Evolutionary conservation across 2,329 filamentous ascomycete species (phyloP), one percentile per base, ranked within the genome.

Genomic region (Phaeosphaeria sp.): DNA sequence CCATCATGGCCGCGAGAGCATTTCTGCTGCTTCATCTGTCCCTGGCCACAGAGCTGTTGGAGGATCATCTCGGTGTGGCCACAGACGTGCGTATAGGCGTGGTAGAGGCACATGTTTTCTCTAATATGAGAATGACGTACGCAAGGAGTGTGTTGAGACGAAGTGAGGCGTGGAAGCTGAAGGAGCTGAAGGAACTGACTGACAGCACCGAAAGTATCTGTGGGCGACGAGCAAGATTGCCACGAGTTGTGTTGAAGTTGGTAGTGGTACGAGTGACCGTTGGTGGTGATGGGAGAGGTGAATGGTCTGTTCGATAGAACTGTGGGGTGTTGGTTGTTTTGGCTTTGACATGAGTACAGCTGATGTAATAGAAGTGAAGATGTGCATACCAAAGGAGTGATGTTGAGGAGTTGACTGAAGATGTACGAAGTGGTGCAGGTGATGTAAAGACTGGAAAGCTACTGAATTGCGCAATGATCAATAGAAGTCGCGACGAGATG

Each of bases 31-130:
- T 63, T 68, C 65, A 75, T 71, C 22, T 74, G 71, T 5, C 67
- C 72, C 18, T 66, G 67, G 2, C 64, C 36, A 23, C 73, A 76
- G 21, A 72, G 59, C 47, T 71, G 63, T 33, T 70, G 67, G 53
- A 76, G 68, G 11, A 74, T 56, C 64, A 74, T 80, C 55, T 74
- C 70, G 17, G 78, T 80, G 65, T 82, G 80, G 46, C 79, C 79
- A 66, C 80, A 82, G 15, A 70, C 67, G 70, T 82, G 76, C 3
- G 71, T 75, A 72, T 82, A 80, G 48, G 80, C 80, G 68, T 82
- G 80, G 69, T 80, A 82, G 67, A 75, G 79, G 72, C 80, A 81
- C 80, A 82, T 82, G n/a, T 30, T 30, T 42, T 42, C 7, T n/a
- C 17, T 22, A n/a, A 30, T 30, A n/a, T 1, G 7, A 23, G 27